These are phyloP conservation scores for Phytophthora citrophthora DNA, from an alignment of 352 stramenopile species.

Conservation along the genomic window DNA sequence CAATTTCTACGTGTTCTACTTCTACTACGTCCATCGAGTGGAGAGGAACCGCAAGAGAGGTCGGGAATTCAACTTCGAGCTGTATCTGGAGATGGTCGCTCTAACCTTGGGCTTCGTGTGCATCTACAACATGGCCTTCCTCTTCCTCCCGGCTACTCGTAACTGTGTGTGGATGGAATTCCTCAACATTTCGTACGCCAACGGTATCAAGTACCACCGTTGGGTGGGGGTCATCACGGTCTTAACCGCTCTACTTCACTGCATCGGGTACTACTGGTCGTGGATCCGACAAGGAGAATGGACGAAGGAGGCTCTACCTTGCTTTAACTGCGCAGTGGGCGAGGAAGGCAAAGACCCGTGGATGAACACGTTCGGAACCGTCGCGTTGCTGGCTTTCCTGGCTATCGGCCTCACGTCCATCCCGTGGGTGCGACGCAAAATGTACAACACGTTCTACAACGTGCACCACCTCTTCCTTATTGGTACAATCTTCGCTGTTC, in stretches of 20 bases:
- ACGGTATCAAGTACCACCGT: slow-evolving; percentile 60
- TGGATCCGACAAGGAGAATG: slow-evolving; percentile 34
- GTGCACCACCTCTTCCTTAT: slow-evolving; percentile 57
- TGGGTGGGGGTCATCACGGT: slow-evolving; percentile 51
- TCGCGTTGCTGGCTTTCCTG: slow-evolving; percentile 48
- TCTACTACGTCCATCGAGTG: slow-evolving; percentile 17
- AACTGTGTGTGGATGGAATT: slow-evolving; percentile 68
- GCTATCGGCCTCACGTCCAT: slow-evolving; percentile 49
- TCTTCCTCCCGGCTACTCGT: slow-evolving; percentile 49
- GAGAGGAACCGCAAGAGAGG: not conserved
- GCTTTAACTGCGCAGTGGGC: slow-evolving; percentile 49
- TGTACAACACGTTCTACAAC: slow-evolving; percentile 54
- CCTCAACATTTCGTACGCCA: slow-evolving; percentile 62
- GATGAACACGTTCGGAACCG: slow-evolving; percentile 56
- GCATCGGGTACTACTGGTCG: slow-evolving; percentile 36
- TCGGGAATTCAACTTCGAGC: slow-evolving; percentile 25
- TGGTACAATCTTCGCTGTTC: slow-evolving; percentile 44
- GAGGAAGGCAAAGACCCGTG: slow-evolving; percentile 35
- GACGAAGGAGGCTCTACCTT: slow-evolving; percentile 38
- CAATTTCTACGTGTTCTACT: slow-evolving; percentile 44
- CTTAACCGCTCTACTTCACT: slow-evolving; percentile 42
- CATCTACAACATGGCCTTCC: slow-evolving; percentile 58
- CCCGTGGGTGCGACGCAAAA: slow-evolving; percentile 43
- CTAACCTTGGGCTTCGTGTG: slow-evolving; percentile 45
- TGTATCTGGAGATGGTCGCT: slow-evolving; percentile 38